A percentile compares a stretch with the other conserved stretches of the same genome.
These are phyloP conservation scores for Austroboletus novae-zelandiae DNA, from an alignment of 1,284 basidiomycete genomes.

Conservation along the genomic window DNA sequence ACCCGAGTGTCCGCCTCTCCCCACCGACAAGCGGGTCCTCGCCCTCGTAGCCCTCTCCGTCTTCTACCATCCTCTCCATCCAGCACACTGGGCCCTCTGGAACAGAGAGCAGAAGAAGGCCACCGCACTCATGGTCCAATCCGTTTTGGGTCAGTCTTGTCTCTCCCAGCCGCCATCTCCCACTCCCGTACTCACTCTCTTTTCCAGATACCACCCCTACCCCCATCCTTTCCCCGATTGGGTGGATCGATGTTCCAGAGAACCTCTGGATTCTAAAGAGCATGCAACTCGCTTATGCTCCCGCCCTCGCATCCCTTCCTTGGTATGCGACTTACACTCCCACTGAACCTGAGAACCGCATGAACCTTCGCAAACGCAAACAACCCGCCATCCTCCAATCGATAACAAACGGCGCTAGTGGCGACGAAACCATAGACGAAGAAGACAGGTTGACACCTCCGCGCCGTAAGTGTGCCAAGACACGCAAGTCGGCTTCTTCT, in stretches of 20 bases:
- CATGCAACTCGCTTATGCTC: slow-evolving; percentile 29
- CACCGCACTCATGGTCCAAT: slow-evolving; percentile 27
- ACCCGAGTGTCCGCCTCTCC: slow-evolving; percentile 30
- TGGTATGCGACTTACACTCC: slow-evolving; percentile 33
- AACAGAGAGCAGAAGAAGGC: slow-evolving; percentile 32
- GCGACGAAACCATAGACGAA: slow-evolving; percentile 31
- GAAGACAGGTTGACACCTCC: slow-evolving; percentile 30
- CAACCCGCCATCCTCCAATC: slow-evolving; percentile 20
- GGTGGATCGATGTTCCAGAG: slow-evolving; percentile 32
- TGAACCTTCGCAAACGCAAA: slow-evolving; percentile 34
- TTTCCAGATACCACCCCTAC: slow-evolving; percentile 27
- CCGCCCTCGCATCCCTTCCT: slow-evolving; percentile 20
- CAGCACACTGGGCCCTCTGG: slow-evolving; percentile 33
- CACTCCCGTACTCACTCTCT: slow-evolving; percentile 11
- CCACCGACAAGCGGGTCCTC: slow-evolving; percentile 29
- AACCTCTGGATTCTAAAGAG: slow-evolving; percentile 35
- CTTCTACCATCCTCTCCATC: slow-evolving; percentile 33
- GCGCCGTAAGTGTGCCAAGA: slow-evolving; percentile 30
- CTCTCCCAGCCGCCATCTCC: slow-evolving; percentile 1
- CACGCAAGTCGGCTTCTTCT: slow-evolving; percentile 22
- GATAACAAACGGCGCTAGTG: slow-evolving; percentile 15
- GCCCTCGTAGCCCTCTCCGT: slow-evolving; percentile 34
- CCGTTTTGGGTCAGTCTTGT: slow-evolving; percentile 25
- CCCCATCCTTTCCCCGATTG: slow-evolving; percentile 35
- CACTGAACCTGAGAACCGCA: slow-evolving; percentile 30